A percentile compares a stretch with the other conserved stretches of the same genome.
Conservation (phyloP, 1,284 basidiomycete species). For the Pseudozyma flocculosa region DNA sequence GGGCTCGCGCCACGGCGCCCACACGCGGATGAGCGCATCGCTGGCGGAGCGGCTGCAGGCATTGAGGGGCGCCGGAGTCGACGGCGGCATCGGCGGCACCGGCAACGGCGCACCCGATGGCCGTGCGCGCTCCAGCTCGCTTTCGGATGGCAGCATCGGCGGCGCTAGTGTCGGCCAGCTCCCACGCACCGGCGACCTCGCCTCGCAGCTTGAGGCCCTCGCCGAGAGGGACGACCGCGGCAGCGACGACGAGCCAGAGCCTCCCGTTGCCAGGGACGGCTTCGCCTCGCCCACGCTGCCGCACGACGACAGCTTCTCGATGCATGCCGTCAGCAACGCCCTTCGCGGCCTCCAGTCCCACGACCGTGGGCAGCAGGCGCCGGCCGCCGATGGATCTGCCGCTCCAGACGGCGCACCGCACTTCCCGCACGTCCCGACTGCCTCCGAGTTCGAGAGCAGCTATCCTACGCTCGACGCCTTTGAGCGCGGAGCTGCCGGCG, state of each 20-base stretch:
- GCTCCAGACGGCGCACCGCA: constrained; percentile 2
- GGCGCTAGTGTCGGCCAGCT: not conserved
- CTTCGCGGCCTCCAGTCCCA: constrained; percentile 6
- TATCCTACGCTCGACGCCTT: constrained; percentile 48
- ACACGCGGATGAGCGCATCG: not conserved
- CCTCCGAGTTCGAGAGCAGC: constrained; percentile 32
- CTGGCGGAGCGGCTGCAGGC: not conserved
- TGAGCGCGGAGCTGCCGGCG: constrained; percentile 14
- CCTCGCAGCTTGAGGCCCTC: constrained; percentile 17
- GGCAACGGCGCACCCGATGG: not conserved
- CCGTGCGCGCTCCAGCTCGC: too few relatives aligned
- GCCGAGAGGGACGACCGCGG: constrained; percentile 6
- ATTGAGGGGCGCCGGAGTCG: not conserved
- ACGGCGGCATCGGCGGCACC: not conserved
- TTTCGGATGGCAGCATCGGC: too few relatives aligned
- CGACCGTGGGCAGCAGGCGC: too few relatives aligned
- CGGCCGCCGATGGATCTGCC: too few relatives aligned
- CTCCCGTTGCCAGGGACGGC: constrained; percentile 2
- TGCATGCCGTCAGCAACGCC: constrained; percentile 10
- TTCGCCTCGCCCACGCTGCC: constrained; percentile 1
- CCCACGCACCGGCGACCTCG: constrained; percentile 10
- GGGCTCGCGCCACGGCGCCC: not conserved
- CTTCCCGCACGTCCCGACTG: constrained; percentile 27
- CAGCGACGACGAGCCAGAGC: not conserved
- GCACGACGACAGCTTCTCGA: constrained; percentile 11